These are phyloP conservation scores for Hansenula lynferdii DNA, from an alignment of 1,139 yeast genomes.

Conservation along the genomic window DNA sequence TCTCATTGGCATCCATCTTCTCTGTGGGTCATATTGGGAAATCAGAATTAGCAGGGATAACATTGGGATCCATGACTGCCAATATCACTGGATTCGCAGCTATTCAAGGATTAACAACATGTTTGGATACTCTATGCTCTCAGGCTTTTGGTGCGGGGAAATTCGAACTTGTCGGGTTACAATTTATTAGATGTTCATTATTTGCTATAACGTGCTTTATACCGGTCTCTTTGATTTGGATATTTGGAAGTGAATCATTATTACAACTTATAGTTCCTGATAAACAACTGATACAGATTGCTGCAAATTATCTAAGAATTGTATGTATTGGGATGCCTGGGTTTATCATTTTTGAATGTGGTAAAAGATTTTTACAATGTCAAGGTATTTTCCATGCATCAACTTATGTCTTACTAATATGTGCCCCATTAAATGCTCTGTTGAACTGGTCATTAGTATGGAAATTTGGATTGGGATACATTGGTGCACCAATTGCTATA, in stretches of 20 bases:
- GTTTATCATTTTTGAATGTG: conserved; percentile 35
- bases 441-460: conserved; percentile 30
- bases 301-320: conserved; percentile 29
- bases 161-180: conserved; percentile 34
- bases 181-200: conserved; percentile 37
- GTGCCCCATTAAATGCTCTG: conserved; percentile 32
- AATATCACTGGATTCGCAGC: conserved; percentile 44
- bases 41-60: conserved; percentile 42
- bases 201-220: conserved; percentile 32
- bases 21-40: conserved; percentile 47
- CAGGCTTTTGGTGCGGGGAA: conserved; percentile 45
- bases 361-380: conserved; percentile 36
- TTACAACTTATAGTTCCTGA: conserved; percentile 18
- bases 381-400: conserved; percentile 37
- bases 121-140: conserved; percentile 47
- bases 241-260: conserved; percentile 10
- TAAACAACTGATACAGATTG: conserved; percentile 20
- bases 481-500: conserved; percentile 37
- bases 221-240: conserved; percentile 35
- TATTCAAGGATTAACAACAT: conserved; percentile 50
- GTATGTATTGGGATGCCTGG: conserved; percentile 36
- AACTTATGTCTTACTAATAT: conserved; percentile 31
- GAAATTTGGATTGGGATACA: conserved; percentile 26
- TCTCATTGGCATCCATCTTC: conserved; percentile 44
- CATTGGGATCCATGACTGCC: conserved; percentile 34